Evolutionary conservation across 192 early-diverging fungal species (phyloP), one percentile per base, ranked within the genome.

Genomic region (Coemansia sp.): DNA sequence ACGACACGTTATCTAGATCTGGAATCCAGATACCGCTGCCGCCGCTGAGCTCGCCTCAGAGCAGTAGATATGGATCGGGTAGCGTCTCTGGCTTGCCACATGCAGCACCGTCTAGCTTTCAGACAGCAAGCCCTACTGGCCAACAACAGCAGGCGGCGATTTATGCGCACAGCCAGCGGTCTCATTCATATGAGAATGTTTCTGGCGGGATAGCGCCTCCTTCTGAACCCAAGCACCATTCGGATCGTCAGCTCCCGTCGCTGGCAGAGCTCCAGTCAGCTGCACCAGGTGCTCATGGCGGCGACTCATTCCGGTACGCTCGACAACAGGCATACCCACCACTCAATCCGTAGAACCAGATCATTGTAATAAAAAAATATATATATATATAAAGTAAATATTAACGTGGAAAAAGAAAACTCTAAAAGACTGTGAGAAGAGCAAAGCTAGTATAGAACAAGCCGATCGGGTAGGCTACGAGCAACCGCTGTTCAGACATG

Each of bases 381-480:
- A 26, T 26, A 26, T 26, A 26, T 26, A 26, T 3, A 10, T 50
- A 21, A 10, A 19, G 47, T 50, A 21, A 50, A 50, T n/a, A 50
- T 50, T 50, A 23, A 23, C 5, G 7, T 50, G 6, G 5, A 43
- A 14, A 43, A 43, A 43, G 47, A 33, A n/a, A 49, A 8, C 23
- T 23, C 82, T 87, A 93, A 64, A 98, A 97, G 3, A 95, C 88
- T 3, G 96, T 93, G 78, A 99, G 88, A 38, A 96, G 76, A 9
- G 96, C 96, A 84, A 98, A 99, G 57, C 93, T 94, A 19, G 90
- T 89, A 67, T 99, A 99, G 43, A 99, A 88, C 55, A 99, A 84
- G 8, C 89, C 88, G 6, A 99, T 89, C 6, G 97, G 97, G 57
- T 99, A 99, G 23, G 95, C 96, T 10, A 99, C 94, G 35, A 99